phyloP scores from a whole-genome alignment of 2,329 filamentous ascomycete species.

The Neofusicoccum kwambonambiense region DNA sequence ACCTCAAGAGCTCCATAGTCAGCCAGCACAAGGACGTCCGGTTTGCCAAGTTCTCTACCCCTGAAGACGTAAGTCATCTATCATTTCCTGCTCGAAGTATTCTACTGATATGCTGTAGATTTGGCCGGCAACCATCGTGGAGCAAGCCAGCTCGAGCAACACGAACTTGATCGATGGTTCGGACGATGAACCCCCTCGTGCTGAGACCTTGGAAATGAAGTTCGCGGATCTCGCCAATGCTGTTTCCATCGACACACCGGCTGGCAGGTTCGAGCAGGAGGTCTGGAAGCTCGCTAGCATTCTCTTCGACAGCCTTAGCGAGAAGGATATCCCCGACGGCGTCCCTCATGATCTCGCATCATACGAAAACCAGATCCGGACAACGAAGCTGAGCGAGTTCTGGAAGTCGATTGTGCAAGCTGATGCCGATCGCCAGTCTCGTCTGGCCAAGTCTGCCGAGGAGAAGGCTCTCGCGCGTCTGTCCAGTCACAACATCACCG shows the following conservation, averaged over 20 bases:
- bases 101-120: slow-evolving; percentile 8
- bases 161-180: slow-evolving; percentile 2
- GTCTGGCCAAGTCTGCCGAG: slow-evolving; percentile 64
- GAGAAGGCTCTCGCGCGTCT: slow-evolving; percentile 82
- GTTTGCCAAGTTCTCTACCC: slow-evolving; percentile 61
- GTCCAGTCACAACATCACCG: slow-evolving; percentile 72
- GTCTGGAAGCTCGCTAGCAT: slow-evolving; percentile 87
- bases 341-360: slow-evolving; percentile 39
- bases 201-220: slow-evolving; percentile 28
- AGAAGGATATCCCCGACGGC: slow-evolving; percentile 52
- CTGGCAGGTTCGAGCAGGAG: slow-evolving; percentile 61
- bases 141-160: slow-evolving; percentile 1
- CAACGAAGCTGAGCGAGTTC: slow-evolving; percentile 67
- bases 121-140: slow-evolving; percentile 11
- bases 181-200: slow-evolving; percentile 12
- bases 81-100: slow-evolving; percentile 6
- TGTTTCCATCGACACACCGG: slow-evolving; percentile 36
- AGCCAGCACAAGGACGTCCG: slow-evolving; percentile 64
- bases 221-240: slow-evolving; percentile 55
- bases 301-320: slow-evolving; percentile 57
- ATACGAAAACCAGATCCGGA: slow-evolving; percentile 42
- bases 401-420: slow-evolving; percentile 52
- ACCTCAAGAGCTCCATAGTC: slow-evolving; percentile 58
- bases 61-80: slow-evolving; percentile 36
- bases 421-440: slow-evolving; percentile 46